phyloP scores from a whole-genome alignment of 2,329 filamentous ascomycete species.

The Scortechinia acanthostroma region DNA sequence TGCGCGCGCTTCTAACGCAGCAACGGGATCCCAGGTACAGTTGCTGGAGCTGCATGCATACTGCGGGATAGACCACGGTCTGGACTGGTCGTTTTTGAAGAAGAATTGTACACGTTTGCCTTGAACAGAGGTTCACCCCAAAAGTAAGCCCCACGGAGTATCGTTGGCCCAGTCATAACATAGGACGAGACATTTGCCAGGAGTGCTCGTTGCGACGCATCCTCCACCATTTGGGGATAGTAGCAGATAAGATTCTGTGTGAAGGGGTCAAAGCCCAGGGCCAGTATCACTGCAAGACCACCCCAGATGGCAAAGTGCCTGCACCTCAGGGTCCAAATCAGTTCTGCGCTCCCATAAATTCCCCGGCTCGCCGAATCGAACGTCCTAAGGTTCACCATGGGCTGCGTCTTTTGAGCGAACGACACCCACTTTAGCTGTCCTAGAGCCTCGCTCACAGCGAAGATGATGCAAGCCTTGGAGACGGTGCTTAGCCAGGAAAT shows the following conservation, averaged over 20 bases:
- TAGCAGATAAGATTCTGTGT: neutral
- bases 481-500: neutral
- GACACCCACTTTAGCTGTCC: neutral
- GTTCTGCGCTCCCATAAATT: neutral
- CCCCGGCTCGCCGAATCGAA: neutral
- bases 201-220: too few species aligned
- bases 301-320: too few species aligned
- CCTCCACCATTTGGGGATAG: too few species aligned
- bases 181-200: too few species aligned
- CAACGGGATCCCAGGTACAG: neutral
- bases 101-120: neutral
- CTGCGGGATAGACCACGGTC: neutral
- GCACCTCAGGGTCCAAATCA: too few species aligned
- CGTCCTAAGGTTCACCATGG: neutral
- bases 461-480: neutral
- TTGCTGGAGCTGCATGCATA: neutral
- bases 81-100: neutral
- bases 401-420: neutral
- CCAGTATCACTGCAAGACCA: neutral
- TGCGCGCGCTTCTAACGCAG: neutral
- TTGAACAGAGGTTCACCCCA: too few species aligned
- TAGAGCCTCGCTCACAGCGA: neutral
- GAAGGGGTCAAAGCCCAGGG: neutral
- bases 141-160: too few species aligned
- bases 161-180: too few species aligned